phyloP scores from a whole-genome alignment of 228 moss, liverwort and hornwort genomes.

The Sphagnum fallax region DNA sequence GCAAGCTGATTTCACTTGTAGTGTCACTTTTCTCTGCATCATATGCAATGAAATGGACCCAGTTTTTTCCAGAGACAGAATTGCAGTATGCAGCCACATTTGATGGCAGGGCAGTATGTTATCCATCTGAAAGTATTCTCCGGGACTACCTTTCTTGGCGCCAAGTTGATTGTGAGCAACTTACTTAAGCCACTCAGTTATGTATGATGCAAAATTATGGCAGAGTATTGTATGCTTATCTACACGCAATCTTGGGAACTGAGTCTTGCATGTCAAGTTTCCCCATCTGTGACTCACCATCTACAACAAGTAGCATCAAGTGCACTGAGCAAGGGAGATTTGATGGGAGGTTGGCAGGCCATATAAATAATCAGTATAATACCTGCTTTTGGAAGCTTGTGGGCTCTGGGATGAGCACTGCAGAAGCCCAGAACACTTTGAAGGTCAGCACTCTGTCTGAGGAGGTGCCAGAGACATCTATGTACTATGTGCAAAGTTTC shows the following conservation, averaged over 20 bases:
- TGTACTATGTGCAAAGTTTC: too few relatives aligned
- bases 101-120: slow-evolving; percentile 85
- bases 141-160: slow-evolving; percentile 80
- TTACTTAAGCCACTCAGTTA: too few relatives aligned
- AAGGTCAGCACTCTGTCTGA: slow-evolving; percentile 32
- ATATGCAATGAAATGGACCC: slow-evolving; percentile 78
- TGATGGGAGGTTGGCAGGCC: slow-evolving; percentile 30
- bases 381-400: slow-evolving; percentile 96
- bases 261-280: too few relatives aligned
- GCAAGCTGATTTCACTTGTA: slow-evolving; percentile 74
- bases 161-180: slow-evolving; percentile 79
- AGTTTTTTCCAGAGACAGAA: slow-evolving; percentile 42
- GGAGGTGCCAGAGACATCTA: too few relatives aligned
- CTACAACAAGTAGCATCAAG: too few relatives aligned
- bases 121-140: slow-evolving; percentile 60
- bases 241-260: too few relatives aligned
- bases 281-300: too few relatives aligned
- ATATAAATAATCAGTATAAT: slow-evolving; percentile 89
- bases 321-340: too few relatives aligned
- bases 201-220: too few relatives aligned
- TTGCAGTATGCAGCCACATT: slow-evolving; percentile 74
- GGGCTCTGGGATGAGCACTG: slow-evolving; percentile 46
- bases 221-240: too few relatives aligned
- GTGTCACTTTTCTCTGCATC: slow-evolving; percentile 76
- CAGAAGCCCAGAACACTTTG: slow-evolving; percentile 57